These are phyloP conservation scores for Cryptosporidium viatorum DNA, from an alignment of 169 alveolate genomes.

Conservation along the genomic window DNA sequence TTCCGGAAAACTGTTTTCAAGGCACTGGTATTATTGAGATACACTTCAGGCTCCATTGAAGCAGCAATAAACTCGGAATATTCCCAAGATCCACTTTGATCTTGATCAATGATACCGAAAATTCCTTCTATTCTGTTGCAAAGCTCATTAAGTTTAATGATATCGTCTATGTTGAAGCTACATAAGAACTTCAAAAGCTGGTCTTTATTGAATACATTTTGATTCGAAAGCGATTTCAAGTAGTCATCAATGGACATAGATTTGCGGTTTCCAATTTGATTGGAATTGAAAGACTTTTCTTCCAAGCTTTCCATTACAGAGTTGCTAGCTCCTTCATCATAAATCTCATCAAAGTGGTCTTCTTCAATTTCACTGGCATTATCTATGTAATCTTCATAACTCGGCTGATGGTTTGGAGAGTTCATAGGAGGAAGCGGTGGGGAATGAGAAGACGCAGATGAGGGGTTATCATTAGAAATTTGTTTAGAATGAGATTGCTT, in stretches of 20 bases:
- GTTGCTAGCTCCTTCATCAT: neutral
- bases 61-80: slow-evolving; percentile 67
- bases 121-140: slow-evolving; percentile 51
- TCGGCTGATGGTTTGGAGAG: neutral
- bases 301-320: neutral
- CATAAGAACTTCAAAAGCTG: slow-evolving; percentile 12
- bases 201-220: neutral
- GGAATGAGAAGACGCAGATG: neutral
- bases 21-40: slow-evolving; percentile 30
- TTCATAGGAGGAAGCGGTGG: neutral
- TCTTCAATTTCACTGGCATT: slow-evolving; percentile 64
- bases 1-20: slow-evolving; percentile 56
- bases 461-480: neutral
- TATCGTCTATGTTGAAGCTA: slow-evolving; percentile 14
- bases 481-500: neutral
- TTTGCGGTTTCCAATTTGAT: neutral
- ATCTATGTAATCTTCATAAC: slow-evolving; percentile 6
- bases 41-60: slow-evolving; percentile 58
- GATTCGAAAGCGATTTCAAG: neutral
- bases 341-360: slow-evolving; percentile 1
- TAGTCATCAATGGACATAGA: slow-evolving; percentile 7
- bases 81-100: slow-evolving; percentile 76
- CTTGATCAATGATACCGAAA: slow-evolving; percentile 70
- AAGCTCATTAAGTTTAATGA: slow-evolving; percentile 39
- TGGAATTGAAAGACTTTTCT: neutral